Conservation (phyloP, 2,329 filamentous ascomycete genomes). For the Aciculosporium take region DNA sequence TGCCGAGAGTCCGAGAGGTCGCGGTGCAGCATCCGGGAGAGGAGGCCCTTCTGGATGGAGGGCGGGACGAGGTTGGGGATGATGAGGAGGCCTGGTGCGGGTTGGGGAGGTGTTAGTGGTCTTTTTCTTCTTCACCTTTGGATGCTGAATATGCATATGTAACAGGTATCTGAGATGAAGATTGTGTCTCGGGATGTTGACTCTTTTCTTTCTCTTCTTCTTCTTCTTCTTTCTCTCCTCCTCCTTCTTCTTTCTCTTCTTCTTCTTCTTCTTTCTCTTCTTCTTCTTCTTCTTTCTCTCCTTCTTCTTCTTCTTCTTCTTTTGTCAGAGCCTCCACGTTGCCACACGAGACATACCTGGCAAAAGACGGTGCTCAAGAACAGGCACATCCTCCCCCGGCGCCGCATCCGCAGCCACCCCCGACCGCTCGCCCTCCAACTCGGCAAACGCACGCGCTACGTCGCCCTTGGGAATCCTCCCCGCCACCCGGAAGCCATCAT, state of each 20-base stretch:
- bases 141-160: no score
- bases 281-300: no score
- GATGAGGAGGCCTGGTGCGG: constrained; percentile 55
- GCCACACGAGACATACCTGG: constrained; percentile 46
- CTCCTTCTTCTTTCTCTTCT: no score
- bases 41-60: constrained; percentile 50
- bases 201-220: no score
- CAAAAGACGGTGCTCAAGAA: constrained; percentile 52
- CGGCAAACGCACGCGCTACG: constrained; percentile 14
- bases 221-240: no score
- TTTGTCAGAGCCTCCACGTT: no score
- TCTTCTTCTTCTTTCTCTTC: no score
- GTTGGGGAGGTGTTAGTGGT: no score
- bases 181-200: no score
- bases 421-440: constrained; percentile 21
- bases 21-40: constrained; percentile 60
- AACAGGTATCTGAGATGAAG: no score
- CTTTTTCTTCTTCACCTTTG: no score
- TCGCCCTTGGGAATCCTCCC: not conserved
- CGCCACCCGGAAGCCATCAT: constrained; percentile 15
- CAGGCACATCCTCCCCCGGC: constrained; percentile 28
- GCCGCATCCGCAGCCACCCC: constrained; percentile 23
- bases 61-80: constrained; percentile 61
- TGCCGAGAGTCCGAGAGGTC: constrained; percentile 62
- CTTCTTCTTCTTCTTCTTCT: not conserved